A percentile compares a stretch with the other conserved stretches of the same genome.
These are phyloP conservation scores for Goffeauzyma gilvescens DNA, from an alignment of 768 basidiomycete species.

Conservation along the genomic window DNA sequence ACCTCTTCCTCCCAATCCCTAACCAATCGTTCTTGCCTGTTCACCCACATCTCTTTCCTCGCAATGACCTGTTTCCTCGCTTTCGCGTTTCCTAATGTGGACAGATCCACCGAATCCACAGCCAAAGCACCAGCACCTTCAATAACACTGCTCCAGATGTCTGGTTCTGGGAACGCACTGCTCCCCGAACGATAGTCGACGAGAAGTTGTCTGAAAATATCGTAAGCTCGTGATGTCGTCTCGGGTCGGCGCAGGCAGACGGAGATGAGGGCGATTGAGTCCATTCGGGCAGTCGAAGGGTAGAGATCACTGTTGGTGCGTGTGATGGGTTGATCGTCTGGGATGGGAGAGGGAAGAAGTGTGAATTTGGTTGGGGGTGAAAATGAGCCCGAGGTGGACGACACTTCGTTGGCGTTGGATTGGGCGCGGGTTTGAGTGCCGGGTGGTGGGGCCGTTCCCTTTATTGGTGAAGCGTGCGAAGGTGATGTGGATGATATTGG, in stretches of 20 bases:
- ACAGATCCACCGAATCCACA: neutral
- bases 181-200: conserved; percentile 13
- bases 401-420: too few species aligned
- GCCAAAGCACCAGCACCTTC: conserved; percentile 15
- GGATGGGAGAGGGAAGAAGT: conserved; percentile 9
- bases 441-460: too few species aligned
- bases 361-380: conserved; percentile 7
- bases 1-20: neutral
- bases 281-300: conserved; percentile 23
- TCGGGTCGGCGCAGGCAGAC: conserved; percentile 26
- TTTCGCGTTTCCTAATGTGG: too few species aligned
- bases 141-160: conserved; percentile 23
- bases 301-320: conserved; percentile 16
- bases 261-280: conserved; percentile 24
- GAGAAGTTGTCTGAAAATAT: conserved; percentile 25
- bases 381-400: too few species aligned
- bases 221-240: conserved; percentile 23
- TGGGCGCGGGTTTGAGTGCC: too few species aligned
- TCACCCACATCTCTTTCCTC: neutral
- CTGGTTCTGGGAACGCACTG: conserved; percentile 16
- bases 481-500: too few species aligned
- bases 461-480: too few species aligned
- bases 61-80: conserved; percentile 31
- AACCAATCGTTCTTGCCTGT: neutral
- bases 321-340: conserved; percentile 9